Conservation (phyloP, 2,329 filamentous ascomycete species). For the Chaetomium sp. region DNA sequence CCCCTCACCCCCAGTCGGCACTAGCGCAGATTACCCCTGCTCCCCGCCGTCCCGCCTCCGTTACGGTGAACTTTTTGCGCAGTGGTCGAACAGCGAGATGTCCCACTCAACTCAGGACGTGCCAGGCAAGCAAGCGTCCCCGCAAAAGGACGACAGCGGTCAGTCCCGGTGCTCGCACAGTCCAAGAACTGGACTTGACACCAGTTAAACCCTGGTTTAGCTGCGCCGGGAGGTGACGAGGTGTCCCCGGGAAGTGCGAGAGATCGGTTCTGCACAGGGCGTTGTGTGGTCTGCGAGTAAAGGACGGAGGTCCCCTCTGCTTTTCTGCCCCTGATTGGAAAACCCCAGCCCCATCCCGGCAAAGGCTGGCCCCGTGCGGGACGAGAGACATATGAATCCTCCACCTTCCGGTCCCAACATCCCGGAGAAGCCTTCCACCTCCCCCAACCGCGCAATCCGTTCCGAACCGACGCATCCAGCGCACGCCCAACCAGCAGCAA, state of each 20-base stretch:
- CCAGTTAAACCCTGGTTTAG: slow-evolving; percentile 1
- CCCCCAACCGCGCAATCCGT: slow-evolving; percentile 1
- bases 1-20: slow-evolving; percentile 4
- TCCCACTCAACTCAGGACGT: neutral
- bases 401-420: slow-evolving; percentile 20
- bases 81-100: neutral
- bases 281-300: neutral
- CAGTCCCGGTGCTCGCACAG: slow-evolving; percentile 1
- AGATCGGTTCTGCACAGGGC: neutral
- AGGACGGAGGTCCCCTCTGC: too few species aligned
- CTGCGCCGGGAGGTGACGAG: too few species aligned
- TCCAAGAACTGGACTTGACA: slow-evolving; percentile 4
- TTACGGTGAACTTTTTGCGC: slow-evolving; percentile 14
- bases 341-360: slow-evolving; percentile 6
- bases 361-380: slow-evolving; percentile 13
- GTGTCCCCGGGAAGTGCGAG: neutral
- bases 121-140: slow-evolving; percentile 9
- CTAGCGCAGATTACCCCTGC: slow-evolving; percentile 16
- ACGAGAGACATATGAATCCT: slow-evolving; percentile 22
- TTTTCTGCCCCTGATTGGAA: neutral
- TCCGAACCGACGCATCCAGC: slow-evolving; percentile 3
- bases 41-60: slow-evolving; percentile 19
- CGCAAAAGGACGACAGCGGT: slow-evolving; percentile 6
- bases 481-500: neutral
- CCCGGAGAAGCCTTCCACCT: slow-evolving; percentile 19